Evolutionary conservation across 345 rosid genomes (phyloP).

Genomic region (Limnanthes douglasii): DNA sequence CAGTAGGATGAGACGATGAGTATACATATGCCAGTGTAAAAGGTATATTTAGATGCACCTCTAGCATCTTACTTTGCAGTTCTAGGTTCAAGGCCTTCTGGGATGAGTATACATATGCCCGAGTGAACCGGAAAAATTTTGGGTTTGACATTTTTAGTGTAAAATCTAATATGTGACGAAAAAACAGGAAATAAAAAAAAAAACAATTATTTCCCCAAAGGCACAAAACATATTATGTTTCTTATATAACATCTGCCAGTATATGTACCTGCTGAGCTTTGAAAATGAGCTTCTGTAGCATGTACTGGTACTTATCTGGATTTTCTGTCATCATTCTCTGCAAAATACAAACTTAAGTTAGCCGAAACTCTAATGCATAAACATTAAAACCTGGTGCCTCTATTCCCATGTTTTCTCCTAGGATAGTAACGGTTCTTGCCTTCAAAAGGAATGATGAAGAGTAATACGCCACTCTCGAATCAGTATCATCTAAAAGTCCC

Average conservation of each 20-base stretch:
- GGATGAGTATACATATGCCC: too few species aligned
- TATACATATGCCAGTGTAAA: too few species aligned
- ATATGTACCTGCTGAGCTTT: conserved; percentile 85
- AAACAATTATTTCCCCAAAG: conserved; percentile 1
- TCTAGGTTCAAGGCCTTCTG: too few species aligned
- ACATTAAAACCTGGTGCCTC: background rate
- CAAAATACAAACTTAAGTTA: conserved; percentile 12
- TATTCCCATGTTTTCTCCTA: background rate
- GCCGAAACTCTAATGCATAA: conserved; percentile 4
- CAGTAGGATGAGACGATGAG: too few species aligned
- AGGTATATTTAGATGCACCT: too few species aligned
- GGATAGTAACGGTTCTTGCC: conserved; percentile 30
- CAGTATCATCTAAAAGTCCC: conserved; percentile 89
- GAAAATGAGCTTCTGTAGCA: conserved; percentile 88
- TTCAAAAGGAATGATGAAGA: conserved; percentile 91
- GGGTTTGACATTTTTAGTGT: too few species aligned
- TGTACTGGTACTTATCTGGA: conserved; percentile 85
- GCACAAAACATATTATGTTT: background rate
- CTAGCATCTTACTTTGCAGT: too few species aligned
- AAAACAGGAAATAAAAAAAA: conserved; percentile 2
- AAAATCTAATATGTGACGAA: too few species aligned
- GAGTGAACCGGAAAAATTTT: too few species aligned
- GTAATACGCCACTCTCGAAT: conserved; percentile 95
- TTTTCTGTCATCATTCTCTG: conserved; percentile 99
- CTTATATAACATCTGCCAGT: background rate